Evolutionary conservation across 2,329 filamentous ascomycete genomes (phyloP), one percentile per base, ranked within the genome.

Genomic region (Rutstroemia sydowiana): DNA sequence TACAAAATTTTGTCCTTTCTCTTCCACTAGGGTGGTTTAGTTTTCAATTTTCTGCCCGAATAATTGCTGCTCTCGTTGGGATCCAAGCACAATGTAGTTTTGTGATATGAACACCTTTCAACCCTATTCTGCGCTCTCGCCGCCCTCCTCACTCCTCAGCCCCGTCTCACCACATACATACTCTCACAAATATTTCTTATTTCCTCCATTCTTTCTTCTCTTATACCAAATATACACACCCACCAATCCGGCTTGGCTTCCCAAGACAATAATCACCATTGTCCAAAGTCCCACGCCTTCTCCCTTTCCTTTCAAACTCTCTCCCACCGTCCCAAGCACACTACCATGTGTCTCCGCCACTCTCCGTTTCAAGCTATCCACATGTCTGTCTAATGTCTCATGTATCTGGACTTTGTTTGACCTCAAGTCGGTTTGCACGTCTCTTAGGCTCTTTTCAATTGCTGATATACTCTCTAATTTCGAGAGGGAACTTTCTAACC

Each of bases 341-440:
- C 46, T 56, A 16, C 49, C 47, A 50, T 66, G 62, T 20, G 51
- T 61, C 30, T 60, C 54, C 10, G 55, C 53, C 0, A 64, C 62
- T 37, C 58, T 55, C 5, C 23, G 43, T 30, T 57, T 62, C 16
- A 66, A 30, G 14, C 57, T 54, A 5, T 57, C 45, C 2, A 60
- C 55, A 37, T 65, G 59, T 31, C 31, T 31, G 32, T 63, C 57
- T 1, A 66, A 43, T 4, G 58, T 53, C 34, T 59, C 54, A 48
- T 66, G 64, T 6, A 66, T 37, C 65, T 84, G 74, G 70, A 66
- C 67, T 71, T 79, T 72, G 68, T 87, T 71, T 57, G 72, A 73
- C 60, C 74, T 74, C 47, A 85, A 69, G 61, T 85, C 81, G 53
- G 73, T 73, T 65, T 82, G 77, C 46, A 87, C 71, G 36, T 73